These are phyloP conservation scores for Capsicum chinense DNA, from an alignment of 257 asterid genomes.

Conservation along the genomic window DNA sequence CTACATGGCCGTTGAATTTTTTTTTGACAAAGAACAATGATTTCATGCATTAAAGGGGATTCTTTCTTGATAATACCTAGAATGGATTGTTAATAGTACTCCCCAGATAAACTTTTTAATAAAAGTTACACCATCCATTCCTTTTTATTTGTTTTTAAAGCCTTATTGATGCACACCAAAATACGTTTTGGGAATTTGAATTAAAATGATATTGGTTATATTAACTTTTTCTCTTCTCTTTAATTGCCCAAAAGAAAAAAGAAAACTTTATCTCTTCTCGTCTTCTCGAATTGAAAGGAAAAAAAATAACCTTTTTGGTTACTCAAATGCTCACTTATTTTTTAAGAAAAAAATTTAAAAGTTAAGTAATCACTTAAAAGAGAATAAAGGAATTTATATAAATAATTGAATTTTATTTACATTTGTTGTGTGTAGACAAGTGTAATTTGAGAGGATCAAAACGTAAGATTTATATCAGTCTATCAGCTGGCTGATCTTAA, in stretches of 20 bases:
- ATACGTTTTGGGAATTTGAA: neutral
- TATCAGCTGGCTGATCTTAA: too few species aligned
- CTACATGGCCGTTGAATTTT: neutral
- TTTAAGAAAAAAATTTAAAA: too few species aligned
- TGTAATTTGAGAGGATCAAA: too few species aligned
- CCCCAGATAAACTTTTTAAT: neutral
- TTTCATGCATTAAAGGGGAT: neutral
- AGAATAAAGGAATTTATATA: too few species aligned
- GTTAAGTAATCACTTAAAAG: too few species aligned
- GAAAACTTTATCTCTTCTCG: too few species aligned
- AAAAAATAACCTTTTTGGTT: neutral
- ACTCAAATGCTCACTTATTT: neutral
- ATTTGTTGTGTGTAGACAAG: too few species aligned
- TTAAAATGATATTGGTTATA: neutral
- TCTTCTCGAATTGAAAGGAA: neutral
- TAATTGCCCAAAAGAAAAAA: too few species aligned
- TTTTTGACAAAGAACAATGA: slow-evolving; percentile 11
- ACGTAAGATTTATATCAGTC: too few species aligned
- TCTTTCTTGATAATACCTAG: neutral
- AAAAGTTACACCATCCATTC: neutral
- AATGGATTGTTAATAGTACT: neutral
- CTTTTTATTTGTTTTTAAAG: neutral
- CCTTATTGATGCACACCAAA: neutral
- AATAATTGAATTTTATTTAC: too few species aligned
- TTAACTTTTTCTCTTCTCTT: neutral